Conservation (phyloP, 805 yeast genomes). For the Saccharomycopsis oosterbeekiorum region DNA sequence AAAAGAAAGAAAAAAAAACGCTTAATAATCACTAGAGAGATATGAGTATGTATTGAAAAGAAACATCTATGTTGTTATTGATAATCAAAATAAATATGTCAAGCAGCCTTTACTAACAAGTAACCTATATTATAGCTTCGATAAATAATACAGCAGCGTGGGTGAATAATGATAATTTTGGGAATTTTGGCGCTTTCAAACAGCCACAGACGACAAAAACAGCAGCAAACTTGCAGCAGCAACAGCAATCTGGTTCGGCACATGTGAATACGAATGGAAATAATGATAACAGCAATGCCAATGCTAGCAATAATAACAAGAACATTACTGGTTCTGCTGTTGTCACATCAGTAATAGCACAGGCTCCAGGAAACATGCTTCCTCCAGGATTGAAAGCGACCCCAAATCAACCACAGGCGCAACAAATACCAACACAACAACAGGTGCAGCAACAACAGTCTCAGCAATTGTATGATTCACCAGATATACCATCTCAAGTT, state of each 20-base stretch:
- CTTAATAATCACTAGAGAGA: background rate
- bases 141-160: background rate
- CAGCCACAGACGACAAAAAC: slow-evolving; percentile 4
- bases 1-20: background rate
- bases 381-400: slow-evolving; percentile 9
- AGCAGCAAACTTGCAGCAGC: background rate
- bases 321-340: background rate
- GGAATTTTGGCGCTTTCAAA: slow-evolving; percentile 19
- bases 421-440: background rate
- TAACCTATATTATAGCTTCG: background rate
- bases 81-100: too few relatives aligned
- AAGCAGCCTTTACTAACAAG: background rate
- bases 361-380: background rate
- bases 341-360: background rate
- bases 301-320: background rate
- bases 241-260: slow-evolving; percentile 6
- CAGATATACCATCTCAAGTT: slow-evolving; percentile 3
- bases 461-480: slow-evolving; percentile 4
- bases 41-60: background rate
- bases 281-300: background rate
- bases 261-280: slow-evolving; percentile 2
- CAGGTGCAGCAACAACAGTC: slow-evolving; percentile 6
- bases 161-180: slow-evolving; percentile 15
- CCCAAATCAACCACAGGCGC: background rate
- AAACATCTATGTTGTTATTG: background rate